Percentiles rank a stretch among this genome's conserved stretches.
phyloP scores from a whole-genome alignment of 2,329 filamentous ascomycete species.

The Penicillium sp. region DNA sequence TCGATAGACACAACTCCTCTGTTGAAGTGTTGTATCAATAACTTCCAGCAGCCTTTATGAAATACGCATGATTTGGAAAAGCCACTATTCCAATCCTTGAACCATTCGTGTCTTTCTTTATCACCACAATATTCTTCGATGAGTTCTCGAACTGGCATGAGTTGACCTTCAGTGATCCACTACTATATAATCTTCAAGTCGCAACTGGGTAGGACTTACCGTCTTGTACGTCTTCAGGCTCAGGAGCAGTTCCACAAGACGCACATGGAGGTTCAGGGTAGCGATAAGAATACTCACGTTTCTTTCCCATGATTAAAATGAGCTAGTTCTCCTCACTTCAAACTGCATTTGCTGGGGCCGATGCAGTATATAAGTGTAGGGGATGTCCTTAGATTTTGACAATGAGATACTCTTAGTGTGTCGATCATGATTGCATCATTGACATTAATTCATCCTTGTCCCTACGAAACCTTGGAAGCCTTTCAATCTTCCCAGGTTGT shows the following conservation, averaged over 20 bases:
- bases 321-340: neutral
- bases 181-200: neutral
- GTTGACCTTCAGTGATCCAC: neutral
- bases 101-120: neutral
- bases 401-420: neutral
- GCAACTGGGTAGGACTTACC: neutral
- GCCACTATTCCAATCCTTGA: neutral
- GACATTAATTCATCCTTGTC: neutral
- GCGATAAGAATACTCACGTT: neutral
- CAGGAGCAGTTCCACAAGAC: neutral
- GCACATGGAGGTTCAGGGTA: neutral
- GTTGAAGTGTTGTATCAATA: neutral
- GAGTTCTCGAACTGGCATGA: neutral
- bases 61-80: neutral
- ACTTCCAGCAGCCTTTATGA: neutral
- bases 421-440: neutral
- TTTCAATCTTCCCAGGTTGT: neutral
- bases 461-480: neutral
- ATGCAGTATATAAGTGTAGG: neutral
- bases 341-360: neutral
- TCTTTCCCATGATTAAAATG: neutral
- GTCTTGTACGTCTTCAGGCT: neutral
- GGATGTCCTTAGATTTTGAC: neutral
- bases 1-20: neutral
- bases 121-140: neutral